Base-by-base conservation (phyloP, 768 basidiomycete species). In the Megacollybia marginata region DNA sequence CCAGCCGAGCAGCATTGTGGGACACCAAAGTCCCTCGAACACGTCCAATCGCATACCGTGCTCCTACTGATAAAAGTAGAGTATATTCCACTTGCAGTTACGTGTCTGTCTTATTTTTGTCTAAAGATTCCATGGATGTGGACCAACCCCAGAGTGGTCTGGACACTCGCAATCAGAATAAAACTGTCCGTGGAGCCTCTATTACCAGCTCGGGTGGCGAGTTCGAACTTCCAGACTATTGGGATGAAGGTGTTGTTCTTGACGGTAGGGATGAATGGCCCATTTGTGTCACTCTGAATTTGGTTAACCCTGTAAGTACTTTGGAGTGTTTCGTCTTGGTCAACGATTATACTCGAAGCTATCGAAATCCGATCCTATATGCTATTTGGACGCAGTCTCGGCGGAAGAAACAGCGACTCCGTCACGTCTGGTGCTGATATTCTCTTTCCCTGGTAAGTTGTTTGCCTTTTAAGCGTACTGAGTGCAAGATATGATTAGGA, bases 201-300 rank as follows among this genome's bases (percentile, higher is more conserved):
- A 28, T 28, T 28, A 28, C 23, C 23, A 28, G 23, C 4, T 64
- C 64, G 9, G 85, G 82, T 10, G 78, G 80, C 9, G 92, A 94
- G 63, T 93, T 93, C 56, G 92, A 94, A 66, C 73, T 93, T 18
- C 75, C 82, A 10, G 91, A 94, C 62, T 88, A 83, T 53, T 91
- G 88, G 88, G 90, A 90, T 57, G 88, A 89, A 54, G 92, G 92
- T 0, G 84, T 82, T 50, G 63, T 70, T 15, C 59, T 92, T 28
- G 73, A 69, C 35, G 82, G 82, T 2, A 69, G 80, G 52, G 78
- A 85, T 2, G 55, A 60, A 11, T 87, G 91, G 82, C 92, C 91
- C 0, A 72, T 93, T 4, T 81, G 81, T 52, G 66, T 92, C 20
- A 91, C 89, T 1, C 61, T 93, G 48, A 91, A 92, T 53, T 55